A percentile compares a stretch with the other conserved stretches of the same genome.
phyloP scores from a whole-genome alignment of 1,284 basidiomycete genomes.

The Leccinum huronense region DNA sequence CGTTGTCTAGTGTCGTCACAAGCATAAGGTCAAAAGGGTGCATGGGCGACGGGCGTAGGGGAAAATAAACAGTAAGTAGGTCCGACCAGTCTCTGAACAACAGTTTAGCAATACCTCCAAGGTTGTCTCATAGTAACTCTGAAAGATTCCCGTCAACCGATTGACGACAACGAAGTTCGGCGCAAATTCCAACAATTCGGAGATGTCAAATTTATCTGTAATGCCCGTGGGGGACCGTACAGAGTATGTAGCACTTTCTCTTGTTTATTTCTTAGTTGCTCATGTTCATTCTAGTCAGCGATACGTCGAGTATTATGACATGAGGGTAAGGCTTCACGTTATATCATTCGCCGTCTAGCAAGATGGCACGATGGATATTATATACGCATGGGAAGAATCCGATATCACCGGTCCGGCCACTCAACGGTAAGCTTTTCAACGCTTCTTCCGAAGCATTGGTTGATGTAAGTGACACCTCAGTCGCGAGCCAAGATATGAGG shows the following conservation, averaged over 20 bases:
- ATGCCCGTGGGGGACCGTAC: slow-evolving; percentile 61
- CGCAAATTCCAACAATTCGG: slow-evolving; percentile 85
- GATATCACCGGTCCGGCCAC: slow-evolving; percentile 40
- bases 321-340: slow-evolving; percentile 51
- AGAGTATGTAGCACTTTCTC: slow-evolving; percentile 53
- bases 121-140: slow-evolving; percentile 83
- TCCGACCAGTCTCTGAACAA: slow-evolving; percentile 9
- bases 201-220: slow-evolving; percentile 75
- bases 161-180: slow-evolving; percentile 83
- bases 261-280: slow-evolving; percentile 6
- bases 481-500: slow-evolving; percentile 34
- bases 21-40: too few relatives aligned
- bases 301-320: slow-evolving; percentile 88
- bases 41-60: too few relatives aligned
- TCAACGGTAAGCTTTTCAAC: slow-evolving; percentile 30
- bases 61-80: too few relatives aligned
- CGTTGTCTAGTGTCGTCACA: too few relatives aligned
- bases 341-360: slow-evolving; percentile 36
- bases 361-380: slow-evolving; percentile 85
- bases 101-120: slow-evolving; percentile 54
- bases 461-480: slow-evolving; percentile 18
- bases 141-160: slow-evolving; percentile 65
- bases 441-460: neutral
- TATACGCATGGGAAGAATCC: slow-evolving; percentile 81
- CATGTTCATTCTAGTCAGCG: slow-evolving; percentile 55